A percentile compares a stretch with the other conserved stretches of the same genome.
Conservation (phyloP, 768 basidiomycete species). For the Collybia mongolica region DNA sequence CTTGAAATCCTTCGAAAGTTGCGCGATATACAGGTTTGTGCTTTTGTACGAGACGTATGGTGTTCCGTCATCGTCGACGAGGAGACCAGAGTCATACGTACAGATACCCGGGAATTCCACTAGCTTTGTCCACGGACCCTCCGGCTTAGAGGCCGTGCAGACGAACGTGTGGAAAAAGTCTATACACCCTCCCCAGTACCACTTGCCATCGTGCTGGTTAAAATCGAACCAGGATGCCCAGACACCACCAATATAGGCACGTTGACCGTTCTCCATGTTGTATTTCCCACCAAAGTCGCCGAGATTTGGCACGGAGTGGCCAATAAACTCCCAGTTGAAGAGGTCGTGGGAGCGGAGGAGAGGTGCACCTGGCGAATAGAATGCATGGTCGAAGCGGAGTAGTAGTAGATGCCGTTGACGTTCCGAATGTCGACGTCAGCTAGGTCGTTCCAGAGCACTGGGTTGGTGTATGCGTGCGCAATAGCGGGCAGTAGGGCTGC, state of each 20-base stretch:
- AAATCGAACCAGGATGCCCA: slow-evolving; percentile 17
- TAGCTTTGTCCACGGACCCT: slow-evolving; percentile 14
- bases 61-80: slow-evolving; percentile 16
- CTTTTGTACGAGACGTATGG: slow-evolving; percentile 15
- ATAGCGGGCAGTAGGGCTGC: no score
- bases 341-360: slow-evolving; percentile 17
- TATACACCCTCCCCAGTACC: slow-evolving; percentile 17
- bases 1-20: slow-evolving; percentile 11
- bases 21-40: slow-evolving; percentile 8
- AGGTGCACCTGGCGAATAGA: slow-evolving; percentile 15
- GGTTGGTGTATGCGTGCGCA: slow-evolving; percentile 2
- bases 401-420: slow-evolving; percentile 16
- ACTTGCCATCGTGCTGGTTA: slow-evolving; percentile 9
- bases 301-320: slow-evolving; percentile 15
- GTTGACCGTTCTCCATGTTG: slow-evolving; percentile 12
- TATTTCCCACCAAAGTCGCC: slow-evolving; percentile 10
- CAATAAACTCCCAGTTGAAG: slow-evolving; percentile 17
- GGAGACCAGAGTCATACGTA: slow-evolving; percentile 14
- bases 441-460: slow-evolving; percentile 9
- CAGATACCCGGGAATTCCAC: slow-evolving; percentile 10
- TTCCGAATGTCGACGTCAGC: slow-evolving; percentile 14
- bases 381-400: slow-evolving; percentile 18
- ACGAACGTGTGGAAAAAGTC: slow-evolving; percentile 16
- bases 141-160: slow-evolving; percentile 7
- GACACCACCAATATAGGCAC: slow-evolving; percentile 14